These are phyloP conservation scores for maize (Zea mays) DNA, from an alignment of 176 grass and related monocot species.

Conservation along the genomic window DNA sequence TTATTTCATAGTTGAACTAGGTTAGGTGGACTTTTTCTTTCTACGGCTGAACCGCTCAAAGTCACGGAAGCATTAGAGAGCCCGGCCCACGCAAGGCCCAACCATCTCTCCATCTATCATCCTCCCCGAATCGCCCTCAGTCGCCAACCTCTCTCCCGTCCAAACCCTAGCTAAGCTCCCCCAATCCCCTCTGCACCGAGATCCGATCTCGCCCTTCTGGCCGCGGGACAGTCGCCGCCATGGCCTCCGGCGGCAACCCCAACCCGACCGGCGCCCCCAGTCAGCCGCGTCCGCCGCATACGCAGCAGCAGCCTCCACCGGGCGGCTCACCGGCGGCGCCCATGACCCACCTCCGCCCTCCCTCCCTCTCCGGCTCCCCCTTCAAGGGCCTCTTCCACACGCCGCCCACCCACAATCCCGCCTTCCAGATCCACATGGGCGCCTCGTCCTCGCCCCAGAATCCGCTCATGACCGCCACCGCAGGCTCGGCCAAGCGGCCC, in stretches of 20 bases:
- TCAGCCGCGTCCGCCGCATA: conserved; percentile 34
- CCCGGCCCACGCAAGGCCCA: conserved; percentile 33
- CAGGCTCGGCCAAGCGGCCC: conserved; percentile 58
- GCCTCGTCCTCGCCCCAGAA: conserved; percentile 38
- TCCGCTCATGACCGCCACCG: conserved; percentile 40
- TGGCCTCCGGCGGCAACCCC: conserved; percentile 50
- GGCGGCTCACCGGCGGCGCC: conserved; percentile 53
- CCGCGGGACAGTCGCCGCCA: conserved; percentile 14
- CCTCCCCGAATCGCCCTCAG: neutral
- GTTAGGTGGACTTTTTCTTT: no score
- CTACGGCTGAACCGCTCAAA: neutral
- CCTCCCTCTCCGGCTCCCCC: conserved; percentile 53
- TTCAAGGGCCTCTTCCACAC: conserved; percentile 67
- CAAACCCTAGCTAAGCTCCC: conserved; percentile 58
- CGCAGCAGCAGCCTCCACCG: conserved; percentile 35
- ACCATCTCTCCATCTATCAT: neutral
- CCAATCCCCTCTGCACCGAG: conserved; percentile 23
- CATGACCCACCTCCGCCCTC: conserved; percentile 61
- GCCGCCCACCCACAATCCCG: conserved; percentile 58
- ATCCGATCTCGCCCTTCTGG: conserved; percentile 38
- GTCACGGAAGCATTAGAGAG: neutral
- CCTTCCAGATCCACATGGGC: conserved; percentile 90
- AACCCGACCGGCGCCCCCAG: conserved; percentile 19
- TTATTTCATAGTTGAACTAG: no score
- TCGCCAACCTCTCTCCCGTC: neutral